Evolutionary conservation across 192 early-diverging fungal species (phyloP), one percentile per base, ranked within the genome.

Genomic region (Fimicolochytrium jonesii): DNA sequence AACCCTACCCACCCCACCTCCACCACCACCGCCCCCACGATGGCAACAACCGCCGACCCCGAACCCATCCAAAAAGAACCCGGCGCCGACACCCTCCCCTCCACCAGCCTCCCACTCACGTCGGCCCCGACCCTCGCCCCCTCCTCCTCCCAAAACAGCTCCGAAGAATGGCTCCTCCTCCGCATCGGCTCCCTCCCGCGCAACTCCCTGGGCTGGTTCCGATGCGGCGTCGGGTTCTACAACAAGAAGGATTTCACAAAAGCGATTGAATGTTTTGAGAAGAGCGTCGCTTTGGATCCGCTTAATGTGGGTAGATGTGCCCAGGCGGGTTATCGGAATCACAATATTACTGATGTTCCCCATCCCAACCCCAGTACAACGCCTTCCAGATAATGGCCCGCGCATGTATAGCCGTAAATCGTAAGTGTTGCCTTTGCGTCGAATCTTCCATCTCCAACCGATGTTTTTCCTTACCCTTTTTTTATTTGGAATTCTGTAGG

Each of bases 241-340:
- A 83, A 83, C 68, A 83, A 83, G 60, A 83, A 83, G 61, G 81
- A 83, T 32, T 83, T 59, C 59, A 72, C 78, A 30, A 77, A 80
- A 48, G 61, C 75, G 13, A 83, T 83, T 33, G 76, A 83, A 61
- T 83, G 78, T 51, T 79, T 83, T 66, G 78, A 83, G 61, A 83
- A 83, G 60, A 70, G 70, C 39, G 73, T 79, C 7, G 70, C 81
- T 55, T 42, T 78, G 43, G 81, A 83, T 71, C 77, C 77, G 0
- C 64, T 81, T 57, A 83, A 83, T 47, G 81, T 83, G 49, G 54
- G 69, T 31, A 31, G n/a, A n/a, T n/a, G n/a, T n/a, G n/a, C n/a
- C n/a, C n/a, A n/a, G n/a, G n/a, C n/a, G n/a, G n/a, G n/a, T n/a
- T n/a, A n/a, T n/a, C n/a, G n/a, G n/a, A n/a, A n/a, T n/a, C n/a